Base-by-base conservation (phyloP, 1,284 basidiomycete species). In the Phylloboletellus chloephorus region DNA sequence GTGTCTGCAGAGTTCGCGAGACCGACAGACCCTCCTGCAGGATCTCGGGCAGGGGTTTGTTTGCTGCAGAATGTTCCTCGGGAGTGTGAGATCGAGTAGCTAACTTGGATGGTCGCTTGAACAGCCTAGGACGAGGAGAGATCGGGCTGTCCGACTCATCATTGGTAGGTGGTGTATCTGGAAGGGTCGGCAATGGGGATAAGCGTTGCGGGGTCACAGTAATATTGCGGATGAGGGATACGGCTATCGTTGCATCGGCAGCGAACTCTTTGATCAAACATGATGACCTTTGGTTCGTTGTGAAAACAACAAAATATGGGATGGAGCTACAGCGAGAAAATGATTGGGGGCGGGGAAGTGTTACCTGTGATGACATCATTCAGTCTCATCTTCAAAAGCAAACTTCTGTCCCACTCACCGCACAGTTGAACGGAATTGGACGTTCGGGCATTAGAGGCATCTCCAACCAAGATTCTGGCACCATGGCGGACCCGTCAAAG, bases 281-380 rank as follows among this genome's bases (percentile, higher is more conserved):
- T 1, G 66, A 57, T 12, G 73, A 78, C 26, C 74, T 68, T 12
- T 76, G 74, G 6, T 62, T 73, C 15, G 82, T 83, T 10, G 74
- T 73, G 58, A 83, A 85, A 19, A 84, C 76, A 31, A 83, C 79
- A 52, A 78, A 85, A 53, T 77, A 84, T 17, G 80, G 74, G 40
- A 85, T 72, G 19, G 71, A 70, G 10, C 69, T 70, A 22, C 67
- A 58, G 9, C 81, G 78, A 48, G 73, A 67, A 61, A 83, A 83
- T 6, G 69, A 70, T 8, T 73, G 66, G 8, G 74, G 68, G 25
- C 68, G 72, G 12, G 82, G 82, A 16, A 84, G 61, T 24, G 81
- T 81, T 16, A 82, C 67, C 82, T 84, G 38, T 43, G 28, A 36
- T 37, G 24, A 31, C 19, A 15, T 32, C 4, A 22, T 28, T 56